Evolutionary conservation across 768 basidiomycete genomes (phyloP), one percentile per base, ranked within the genome.

Genomic region (Gymnopilus dilepis): DNA sequence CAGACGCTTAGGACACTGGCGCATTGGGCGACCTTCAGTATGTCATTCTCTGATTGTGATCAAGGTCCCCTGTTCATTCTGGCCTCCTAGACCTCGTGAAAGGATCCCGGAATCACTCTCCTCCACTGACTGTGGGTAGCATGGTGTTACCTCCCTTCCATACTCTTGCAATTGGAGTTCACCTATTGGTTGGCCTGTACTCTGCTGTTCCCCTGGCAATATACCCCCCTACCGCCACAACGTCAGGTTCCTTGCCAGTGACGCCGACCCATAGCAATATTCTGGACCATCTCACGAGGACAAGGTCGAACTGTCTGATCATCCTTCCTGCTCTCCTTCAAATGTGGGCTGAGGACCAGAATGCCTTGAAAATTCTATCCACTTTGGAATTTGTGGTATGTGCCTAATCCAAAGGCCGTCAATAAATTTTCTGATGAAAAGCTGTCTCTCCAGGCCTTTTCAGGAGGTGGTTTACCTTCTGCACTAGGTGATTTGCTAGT

Each of bases 71-170:
- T 22, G 28, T 26, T 45, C 43, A 33, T 13, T 34, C 50, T 24
- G 54, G 33, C 9, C 31, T 34, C 21, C 28, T n/a, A 69, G 65
- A 61, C 22, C 56, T 59, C 21, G 21, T 70, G 6, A 52, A 61
- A 6, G 65, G 69, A 0, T 22, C 69, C 34, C 48, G 69, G 4
- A n/a, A 64, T 6, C 63, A 72, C 15, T 65, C 56, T 19, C 41
- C 67, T 3, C 60, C 61, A 13, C 47, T 71, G 40, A 70, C 63
- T 26, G 52, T 75, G 28, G 71, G 67, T 19, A 66, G 62, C 2
- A 73, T 75, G 69, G 65, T 67, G 6, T 61, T 81, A 4, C 80
- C 82, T 3, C 33, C 78, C 4, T 82, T 82, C 67, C 79, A 82
- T 60, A 70, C 69, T 0, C 63, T 76, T 2, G 80, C 80, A 0